Evolutionary conservation across 495 filamentous ascomycete genomes (phyloP).

Genomic region (Antarctomyces pellizariae): DNA sequence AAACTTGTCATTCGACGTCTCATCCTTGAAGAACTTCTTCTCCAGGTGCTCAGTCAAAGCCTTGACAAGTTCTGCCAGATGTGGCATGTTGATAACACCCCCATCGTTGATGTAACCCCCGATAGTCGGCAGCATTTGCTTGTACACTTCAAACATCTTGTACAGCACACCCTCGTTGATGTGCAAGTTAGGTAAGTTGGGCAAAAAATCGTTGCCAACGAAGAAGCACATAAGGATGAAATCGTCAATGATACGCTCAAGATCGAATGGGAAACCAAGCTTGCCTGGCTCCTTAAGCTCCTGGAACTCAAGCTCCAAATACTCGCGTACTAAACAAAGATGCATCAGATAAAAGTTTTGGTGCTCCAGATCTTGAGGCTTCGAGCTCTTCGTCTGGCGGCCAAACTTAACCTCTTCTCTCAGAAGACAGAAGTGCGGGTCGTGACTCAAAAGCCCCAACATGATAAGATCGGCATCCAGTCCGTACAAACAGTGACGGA

Average conservation of each 20-base stretch:
- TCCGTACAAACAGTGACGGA: conserved; percentile 92
- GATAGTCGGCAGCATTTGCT: conserved; percentile 63
- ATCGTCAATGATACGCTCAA: conserved; percentile 95
- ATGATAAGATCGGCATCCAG: conserved; percentile 97
- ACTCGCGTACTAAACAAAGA: conserved; percentile 90
- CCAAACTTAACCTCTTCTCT: conserved; percentile 98
- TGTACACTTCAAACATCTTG: conserved; percentile 95
- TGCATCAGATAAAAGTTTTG: conserved; percentile 98
- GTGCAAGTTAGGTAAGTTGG: conserved; percentile 85
- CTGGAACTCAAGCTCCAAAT: conserved; percentile 90
- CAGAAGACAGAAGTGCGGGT: conserved; percentile 92
- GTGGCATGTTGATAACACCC: conserved; percentile 67
- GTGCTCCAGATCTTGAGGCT: conserved; percentile 89
- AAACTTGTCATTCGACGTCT: conserved; percentile 75
- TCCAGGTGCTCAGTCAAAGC: conserved; percentile 62
- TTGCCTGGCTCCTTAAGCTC: conserved; percentile 59
- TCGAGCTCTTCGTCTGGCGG: conserved; percentile 45
- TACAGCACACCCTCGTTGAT: conserved; percentile 96
- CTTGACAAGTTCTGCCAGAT: conserved; percentile 56
- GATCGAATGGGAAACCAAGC: conserved; percentile 62
- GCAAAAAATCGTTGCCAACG: conserved; percentile 97
- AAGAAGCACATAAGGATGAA: conserved; percentile 99
- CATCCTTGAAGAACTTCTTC: conserved; percentile 73
- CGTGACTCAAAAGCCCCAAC: conserved; percentile 88
- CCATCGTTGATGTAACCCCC: conserved; percentile 93